Base-by-base conservation (phyloP, 352 stramenopile species). In the Nothophytophthora sp. region DNA sequence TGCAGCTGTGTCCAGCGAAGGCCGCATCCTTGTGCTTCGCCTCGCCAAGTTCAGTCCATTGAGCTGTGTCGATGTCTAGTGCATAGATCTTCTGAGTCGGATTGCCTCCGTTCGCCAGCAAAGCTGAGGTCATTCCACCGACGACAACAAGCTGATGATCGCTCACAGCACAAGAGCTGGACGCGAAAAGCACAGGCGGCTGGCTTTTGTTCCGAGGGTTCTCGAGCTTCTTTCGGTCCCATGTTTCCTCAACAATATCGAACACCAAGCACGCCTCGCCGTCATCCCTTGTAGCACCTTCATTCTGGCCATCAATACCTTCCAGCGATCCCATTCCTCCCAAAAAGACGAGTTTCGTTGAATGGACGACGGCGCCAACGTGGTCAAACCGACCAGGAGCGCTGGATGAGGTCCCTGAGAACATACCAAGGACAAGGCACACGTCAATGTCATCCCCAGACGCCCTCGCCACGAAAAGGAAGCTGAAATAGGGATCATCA, bases 141-240 rank as follows among this genome's bases (percentile, higher is more conserved):
- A 74, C 70, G 15, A 95, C 47, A 29, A 90, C 50, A 3, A 95
- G 42, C 19, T 90, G 68, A 7, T 73, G 50, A 6, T 76, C 71
- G 29, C 63, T 83, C 20, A 95, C 67, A 5, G 63, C 50, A 24
- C 60, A 77, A 22, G 76, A 69, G 6, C 62, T 79, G 0, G 63
- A 66, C 22, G 59, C 77, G 44, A 89, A 82, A 25, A 89, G 49
- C 5, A 54, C 41, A 25, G 29, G 43, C 20, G 73, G 48, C 0
- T 73, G 61, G 0, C 63, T 64, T 25, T 69, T 76, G 20, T 63
- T 62, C 2, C 9, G 56, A 1, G 38, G 29, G 34, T 82, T 76
- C 25, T 63, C 53, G 33, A 86, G 74, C n/a, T 27, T 34, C 9
- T 62, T 66, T 24, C 54, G 48, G 15, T 65, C 45, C 82, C 76